Evolutionary conservation across 371 early-diverging fungal species (phyloP).

Genomic region (Blastocladiella emersonii): DNA sequence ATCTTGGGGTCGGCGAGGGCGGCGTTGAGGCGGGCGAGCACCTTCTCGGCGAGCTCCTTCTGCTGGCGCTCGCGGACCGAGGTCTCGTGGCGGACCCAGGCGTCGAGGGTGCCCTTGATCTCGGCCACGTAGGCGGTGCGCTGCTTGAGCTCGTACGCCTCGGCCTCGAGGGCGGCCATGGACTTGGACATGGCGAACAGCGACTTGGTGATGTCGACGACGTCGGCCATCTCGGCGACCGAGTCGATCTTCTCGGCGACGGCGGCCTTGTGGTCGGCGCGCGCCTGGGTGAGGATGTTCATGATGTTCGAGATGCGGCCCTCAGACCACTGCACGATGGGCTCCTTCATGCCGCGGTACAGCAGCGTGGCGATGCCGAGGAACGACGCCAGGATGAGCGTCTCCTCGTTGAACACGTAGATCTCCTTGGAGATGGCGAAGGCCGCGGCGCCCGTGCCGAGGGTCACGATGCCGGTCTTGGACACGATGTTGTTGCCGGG

Average conservation of each 20-base stretch:
- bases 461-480: constrained; percentile 78
- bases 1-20: constrained; percentile 63
- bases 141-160: constrained; percentile 89
- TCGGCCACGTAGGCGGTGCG: constrained; percentile 64
- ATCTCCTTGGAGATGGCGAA: constrained; percentile 89
- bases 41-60: constrained; percentile 64
- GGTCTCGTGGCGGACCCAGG: constrained; percentile 92
- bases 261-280: constrained; percentile 79
- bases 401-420: constrained; percentile 88
- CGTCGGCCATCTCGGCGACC: constrained; percentile 81
- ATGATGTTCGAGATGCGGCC: constrained; percentile 66
- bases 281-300: constrained; percentile 65
- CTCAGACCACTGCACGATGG: constrained; percentile 73
- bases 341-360: constrained; percentile 65
- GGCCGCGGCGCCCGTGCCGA: constrained; percentile 68
- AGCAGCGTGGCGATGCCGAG: constrained; percentile 59
- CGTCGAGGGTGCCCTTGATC: constrained; percentile 77
- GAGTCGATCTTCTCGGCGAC: constrained; percentile 76
- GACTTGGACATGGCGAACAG: constrained; percentile 88
- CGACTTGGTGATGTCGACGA: constrained; percentile 82
- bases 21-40: constrained; percentile 72
- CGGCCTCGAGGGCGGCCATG: constrained; percentile 79
- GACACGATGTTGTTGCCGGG: constrained; percentile 78
- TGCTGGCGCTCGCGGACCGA: constrained; percentile 86
- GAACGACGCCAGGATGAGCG: constrained; percentile 54